These are phyloP conservation scores for Dendrostoma leiphaemia DNA, from an alignment of 2,329 filamentous ascomycete species.

Conservation along the genomic window DNA sequence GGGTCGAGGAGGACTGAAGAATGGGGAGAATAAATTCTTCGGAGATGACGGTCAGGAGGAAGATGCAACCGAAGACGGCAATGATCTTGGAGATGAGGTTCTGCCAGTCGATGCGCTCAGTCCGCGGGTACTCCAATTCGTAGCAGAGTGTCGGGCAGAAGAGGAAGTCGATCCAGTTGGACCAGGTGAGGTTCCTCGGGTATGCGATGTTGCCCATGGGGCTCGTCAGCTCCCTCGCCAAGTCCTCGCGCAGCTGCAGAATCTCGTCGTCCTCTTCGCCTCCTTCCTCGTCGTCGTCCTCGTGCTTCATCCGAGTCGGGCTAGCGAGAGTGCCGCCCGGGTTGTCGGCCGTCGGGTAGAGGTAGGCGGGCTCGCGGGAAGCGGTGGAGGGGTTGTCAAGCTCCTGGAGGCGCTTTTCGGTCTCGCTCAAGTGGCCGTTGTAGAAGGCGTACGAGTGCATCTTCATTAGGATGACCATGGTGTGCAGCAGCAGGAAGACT, in stretches of 20 bases:
- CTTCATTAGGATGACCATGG: slow-evolving; percentile 94
- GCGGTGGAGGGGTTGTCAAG: slow-evolving; percentile 76
- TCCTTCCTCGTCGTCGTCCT: slow-evolving; percentile 5
- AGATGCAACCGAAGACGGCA: slow-evolving; percentile 94
- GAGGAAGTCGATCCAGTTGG: slow-evolving; percentile 83
- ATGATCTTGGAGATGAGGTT: slow-evolving; percentile 81
- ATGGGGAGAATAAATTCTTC: slow-evolving; percentile 96
- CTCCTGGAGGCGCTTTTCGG: slow-evolving; percentile 72
- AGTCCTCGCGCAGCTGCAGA: slow-evolving; percentile 73
- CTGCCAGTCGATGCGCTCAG: slow-evolving; percentile 69
- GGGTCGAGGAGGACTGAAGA: slow-evolving; percentile 64
- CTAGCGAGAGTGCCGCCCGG: slow-evolving; percentile 39
- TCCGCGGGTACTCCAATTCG: slow-evolving; percentile 92
- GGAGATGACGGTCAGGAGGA: slow-evolving; percentile 83
- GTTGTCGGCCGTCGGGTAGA: slow-evolving; percentile 67
- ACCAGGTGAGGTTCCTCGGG: slow-evolving; percentile 78
- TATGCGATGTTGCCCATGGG: slow-evolving; percentile 88
- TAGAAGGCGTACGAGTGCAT: slow-evolving; percentile 99
- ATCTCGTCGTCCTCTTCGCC: slow-evolving; percentile 47
- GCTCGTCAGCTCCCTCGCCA: slow-evolving; percentile 88
- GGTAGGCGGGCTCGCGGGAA: slow-evolving; percentile 68
- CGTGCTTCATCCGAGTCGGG: slow-evolving; percentile 21
- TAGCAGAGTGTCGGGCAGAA: slow-evolving; percentile 96
- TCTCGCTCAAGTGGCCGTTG: slow-evolving; percentile 91
- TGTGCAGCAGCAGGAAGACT: slow-evolving; percentile 89